Evolutionary conservation across 768 basidiomycete genomes (phyloP), one percentile per base, ranked within the genome.

Genomic region (Ramaria rubella): DNA sequence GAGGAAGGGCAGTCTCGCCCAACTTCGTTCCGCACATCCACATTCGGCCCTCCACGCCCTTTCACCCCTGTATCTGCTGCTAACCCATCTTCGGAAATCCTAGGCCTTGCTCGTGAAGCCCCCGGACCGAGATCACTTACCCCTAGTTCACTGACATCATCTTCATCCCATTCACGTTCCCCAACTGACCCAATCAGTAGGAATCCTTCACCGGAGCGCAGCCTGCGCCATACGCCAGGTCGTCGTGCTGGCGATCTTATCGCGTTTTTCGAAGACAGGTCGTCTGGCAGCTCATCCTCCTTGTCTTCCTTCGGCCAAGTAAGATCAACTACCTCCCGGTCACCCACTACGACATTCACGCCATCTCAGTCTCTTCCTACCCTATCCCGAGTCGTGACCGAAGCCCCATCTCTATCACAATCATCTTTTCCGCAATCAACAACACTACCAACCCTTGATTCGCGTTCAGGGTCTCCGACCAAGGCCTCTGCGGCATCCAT

Each of bases 181-280:
- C 74, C 76, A 1, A 85, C 86, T 0, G 86, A 88, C 48, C 74
- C 83, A 2, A 17, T 8, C 23, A 51, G 15, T 19, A 36, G 30
- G 19, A 36, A 33, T 36, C 31, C 31, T 5, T 46, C 55, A 3
- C 55, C 55, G 31, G 55, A 56, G 33, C 55, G 55, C n/a, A 33
- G 44, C 11, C 44, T 48, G 6, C 55, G 55, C 14, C 40, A 77
- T 44, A 80, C 81, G 1, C 74, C 59, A 26, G 69, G 71, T n/a
- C 67, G 83, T 33, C 80, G 85, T 15, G 76, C 86, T 0, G 85
- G 77, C 14, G 83, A 87, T 54, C 77, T 91, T 49, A 86, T 87
- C 36, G 87, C 88, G 0, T 81, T 85, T 27, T 91, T 90, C 58
- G 89, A 84, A 59, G 76, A 79, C 58, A 75, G 73, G 56, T 72